Conservation (phyloP, 108 stramenopile genomes). For the Conticribra guillardii region DNA sequence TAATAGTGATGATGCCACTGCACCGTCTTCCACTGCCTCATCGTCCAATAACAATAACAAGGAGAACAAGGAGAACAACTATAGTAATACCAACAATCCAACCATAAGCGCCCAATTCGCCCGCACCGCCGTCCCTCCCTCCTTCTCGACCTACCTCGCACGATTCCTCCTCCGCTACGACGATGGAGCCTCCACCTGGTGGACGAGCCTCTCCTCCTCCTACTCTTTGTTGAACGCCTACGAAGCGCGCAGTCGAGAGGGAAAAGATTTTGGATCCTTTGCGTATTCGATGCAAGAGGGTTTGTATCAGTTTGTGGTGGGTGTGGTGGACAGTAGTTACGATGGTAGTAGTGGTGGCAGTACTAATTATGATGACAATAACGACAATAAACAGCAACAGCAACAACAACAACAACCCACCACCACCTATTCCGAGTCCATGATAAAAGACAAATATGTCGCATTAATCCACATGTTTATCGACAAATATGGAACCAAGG, state of each 20-base stretch:
- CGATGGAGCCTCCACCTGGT: conserved; percentile 63
- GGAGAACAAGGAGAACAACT: no score
- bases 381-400: no score
- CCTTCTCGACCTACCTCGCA: conserved; percentile 71
- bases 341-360: neutral
- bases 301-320: conserved; percentile 27
- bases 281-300: conserved; percentile 63
- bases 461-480: conserved; percentile 16
- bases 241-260: conserved; percentile 50
- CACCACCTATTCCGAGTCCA: no score
- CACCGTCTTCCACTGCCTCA: conserved; percentile 11
- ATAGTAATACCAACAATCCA: no score
- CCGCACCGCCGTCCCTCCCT: conserved; percentile 52
- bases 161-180: conserved; percentile 81
- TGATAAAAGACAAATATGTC: conserved; percentile 10
- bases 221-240: conserved; percentile 59
- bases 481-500: conserved; percentile 44
- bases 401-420: no score
- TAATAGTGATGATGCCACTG: no score
- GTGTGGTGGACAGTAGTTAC: conserved; percentile 8
- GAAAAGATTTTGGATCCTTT: conserved; percentile 61
- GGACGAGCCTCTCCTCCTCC: conserved; percentile 40
- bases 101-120: no score
- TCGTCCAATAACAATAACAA: conserved; percentile 16
- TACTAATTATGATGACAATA: conserved; percentile 11